Conservation (phyloP, 192 early-diverging fungal species). For the Coemansia sp. region DNA sequence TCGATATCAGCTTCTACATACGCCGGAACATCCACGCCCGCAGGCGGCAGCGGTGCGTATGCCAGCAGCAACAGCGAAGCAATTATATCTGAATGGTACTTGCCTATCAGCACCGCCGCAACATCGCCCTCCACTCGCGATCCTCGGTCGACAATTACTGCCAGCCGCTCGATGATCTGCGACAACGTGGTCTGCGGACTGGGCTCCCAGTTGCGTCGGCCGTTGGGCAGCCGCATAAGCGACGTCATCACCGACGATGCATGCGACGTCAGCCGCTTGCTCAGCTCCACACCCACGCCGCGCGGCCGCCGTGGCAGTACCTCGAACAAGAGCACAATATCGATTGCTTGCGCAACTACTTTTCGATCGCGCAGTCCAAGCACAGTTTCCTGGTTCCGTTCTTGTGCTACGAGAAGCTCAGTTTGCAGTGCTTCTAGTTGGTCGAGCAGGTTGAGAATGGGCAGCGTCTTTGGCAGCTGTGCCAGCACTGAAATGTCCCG, state of each 20-base stretch:
- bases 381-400: neutral
- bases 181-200: neutral
- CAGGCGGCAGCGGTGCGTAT: conserved; percentile 58
- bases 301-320: conserved; percentile 63
- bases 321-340: conserved; percentile 39
- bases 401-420: conserved; percentile 8
- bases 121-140: conserved; percentile 57
- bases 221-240: conserved; percentile 9
- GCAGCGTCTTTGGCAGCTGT: conserved; percentile 6
- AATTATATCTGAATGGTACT: conserved; percentile 64
- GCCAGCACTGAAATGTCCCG: conserved; percentile 18
- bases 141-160: conserved; percentile 9
- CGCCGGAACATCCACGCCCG: conserved; percentile 9
- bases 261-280: conserved; percentile 47
- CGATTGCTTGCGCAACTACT: conserved; percentile 34
- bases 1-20: no score
- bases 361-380: conserved; percentile 42
- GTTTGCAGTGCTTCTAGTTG: conserved; percentile 19
- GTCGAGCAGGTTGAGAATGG: conserved; percentile 8
- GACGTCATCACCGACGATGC: conserved; percentile 13
- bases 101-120: conserved; percentile 54
- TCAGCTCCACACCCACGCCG: conserved; percentile 59
- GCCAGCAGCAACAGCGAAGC: conserved; percentile 66
- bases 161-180: conserved; percentile 10
- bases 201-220: conserved; percentile 1